Conservation (phyloP, 2,329 filamentous ascomycete species). For the Monosporascus sp. region DNA sequence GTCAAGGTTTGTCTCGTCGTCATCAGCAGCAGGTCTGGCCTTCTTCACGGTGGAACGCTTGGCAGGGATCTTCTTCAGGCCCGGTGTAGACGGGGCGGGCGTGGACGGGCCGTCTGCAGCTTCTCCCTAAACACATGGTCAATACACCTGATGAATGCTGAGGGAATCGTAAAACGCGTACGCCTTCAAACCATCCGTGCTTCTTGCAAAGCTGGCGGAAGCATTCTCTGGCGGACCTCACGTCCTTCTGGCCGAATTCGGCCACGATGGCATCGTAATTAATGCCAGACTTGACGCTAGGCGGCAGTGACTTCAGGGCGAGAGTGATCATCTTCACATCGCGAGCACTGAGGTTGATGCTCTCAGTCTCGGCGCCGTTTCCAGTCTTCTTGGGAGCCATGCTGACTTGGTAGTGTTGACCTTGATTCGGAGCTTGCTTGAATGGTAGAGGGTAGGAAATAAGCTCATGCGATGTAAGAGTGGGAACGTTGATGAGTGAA, state of each 20-base stretch:
- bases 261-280: slow-evolving; percentile 31
- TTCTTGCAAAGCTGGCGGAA: slow-evolving; percentile 3
- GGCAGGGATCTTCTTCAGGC: slow-evolving; percentile 2
- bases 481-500: not conserved
- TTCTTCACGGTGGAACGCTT: slow-evolving; percentile 3
- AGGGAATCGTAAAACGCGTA: not conserved
- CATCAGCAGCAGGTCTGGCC: slow-evolving; percentile 3
- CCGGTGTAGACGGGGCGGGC: not conserved
- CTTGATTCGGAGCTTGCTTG: not conserved
- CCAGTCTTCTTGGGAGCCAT: slow-evolving; percentile 3
- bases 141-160: not conserved
- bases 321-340: slow-evolving; percentile 38
- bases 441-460: not conserved
- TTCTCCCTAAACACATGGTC: not conserved
- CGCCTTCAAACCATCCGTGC: slow-evolving; percentile 1
- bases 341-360: slow-evolving; percentile 32
- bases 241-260: not conserved
- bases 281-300: slow-evolving; percentile 37
- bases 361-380: slow-evolving; percentile 1
- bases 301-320: slow-evolving; percentile 42
- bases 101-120: not conserved
- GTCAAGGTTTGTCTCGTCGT: slow-evolving; percentile 2
- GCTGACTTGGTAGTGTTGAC: not conserved
- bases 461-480: not conserved
- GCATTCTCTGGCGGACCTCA: not conserved